phyloP scores from a whole-genome alignment of 2,329 filamentous ascomycete species.

The Incumbomyces delicatus region DNA sequence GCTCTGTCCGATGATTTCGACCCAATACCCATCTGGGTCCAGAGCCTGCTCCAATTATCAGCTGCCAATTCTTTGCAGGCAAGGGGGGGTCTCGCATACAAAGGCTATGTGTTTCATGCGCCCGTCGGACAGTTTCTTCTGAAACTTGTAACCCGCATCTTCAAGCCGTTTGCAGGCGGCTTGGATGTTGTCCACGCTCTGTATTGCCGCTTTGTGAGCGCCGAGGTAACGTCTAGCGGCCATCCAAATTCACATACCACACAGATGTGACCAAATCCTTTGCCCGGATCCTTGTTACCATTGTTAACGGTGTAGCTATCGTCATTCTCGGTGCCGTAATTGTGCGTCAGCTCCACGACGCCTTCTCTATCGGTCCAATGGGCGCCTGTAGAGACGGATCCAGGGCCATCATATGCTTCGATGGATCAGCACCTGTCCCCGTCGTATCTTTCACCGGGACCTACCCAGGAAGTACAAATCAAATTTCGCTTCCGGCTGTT shows the following conservation, averaged over 20 bases:
- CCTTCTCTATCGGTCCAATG: slow-evolving; percentile 77
- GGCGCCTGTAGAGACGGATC: slow-evolving; percentile 62
- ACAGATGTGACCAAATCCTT: slow-evolving; percentile 77
- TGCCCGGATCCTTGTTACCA: slow-evolving; percentile 81
- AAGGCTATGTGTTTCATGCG: slow-evolving; percentile 85
- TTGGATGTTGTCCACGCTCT: slow-evolving; percentile 69
- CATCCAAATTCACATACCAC: slow-evolving; percentile 45
- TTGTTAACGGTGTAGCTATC: slow-evolving; percentile 70
- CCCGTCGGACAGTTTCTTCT: slow-evolving; percentile 88
- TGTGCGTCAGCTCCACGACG: slow-evolving; percentile 74
- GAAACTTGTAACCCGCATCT: slow-evolving; percentile 82
- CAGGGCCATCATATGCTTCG: slow-evolving; percentile 64
- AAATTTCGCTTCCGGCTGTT: slow-evolving; percentile 81
- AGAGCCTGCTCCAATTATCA: slow-evolving; percentile 33
- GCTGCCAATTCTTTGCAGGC: no score
- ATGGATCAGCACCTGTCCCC: not conserved
- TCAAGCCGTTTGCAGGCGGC: slow-evolving; percentile 82
- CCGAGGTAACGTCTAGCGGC: no score
- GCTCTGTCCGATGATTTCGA: slow-evolving; percentile 53
- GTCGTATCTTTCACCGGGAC: not conserved
- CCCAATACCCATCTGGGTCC: slow-evolving; percentile 77
- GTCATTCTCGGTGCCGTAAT: slow-evolving; percentile 84
- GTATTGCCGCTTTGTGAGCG: not conserved
- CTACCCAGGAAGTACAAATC: slow-evolving; percentile 75
- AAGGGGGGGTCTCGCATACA: slow-evolving; percentile 26